Percentiles rank a stretch among this genome's conserved stretches.
phyloP scores from a whole-genome alignment of 2,329 filamentous ascomycete species.

The Rhynchosporium agropyri region DNA sequence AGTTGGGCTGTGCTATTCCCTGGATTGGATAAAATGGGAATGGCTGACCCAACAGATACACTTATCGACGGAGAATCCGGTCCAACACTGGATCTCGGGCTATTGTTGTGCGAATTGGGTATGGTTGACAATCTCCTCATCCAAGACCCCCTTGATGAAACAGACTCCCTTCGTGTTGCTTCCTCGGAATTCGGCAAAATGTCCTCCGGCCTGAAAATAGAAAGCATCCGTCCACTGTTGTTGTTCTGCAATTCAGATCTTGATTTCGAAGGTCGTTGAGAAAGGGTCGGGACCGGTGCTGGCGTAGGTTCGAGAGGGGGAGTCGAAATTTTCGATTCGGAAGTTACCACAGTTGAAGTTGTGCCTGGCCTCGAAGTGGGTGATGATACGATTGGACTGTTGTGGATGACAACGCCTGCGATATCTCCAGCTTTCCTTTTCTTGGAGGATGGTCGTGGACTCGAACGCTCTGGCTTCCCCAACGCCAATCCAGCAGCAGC shows the following conservation, averaged over 20 bases:
- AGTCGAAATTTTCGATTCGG: conserved; percentile 28
- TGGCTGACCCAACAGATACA: conserved; percentile 67
- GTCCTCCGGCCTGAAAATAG: conserved; percentile 35
- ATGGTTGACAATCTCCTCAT: conserved; percentile 70
- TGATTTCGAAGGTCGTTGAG: conserved; percentile 27
- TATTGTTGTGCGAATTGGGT: conserved; percentile 66
- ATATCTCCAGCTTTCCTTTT: conserved; percentile 38
- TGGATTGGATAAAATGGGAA: conserved; percentile 57
- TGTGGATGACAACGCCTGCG: conserved; percentile 32
- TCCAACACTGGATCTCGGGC: conserved; percentile 63
- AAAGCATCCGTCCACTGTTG: conserved; percentile 33
- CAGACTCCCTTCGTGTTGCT: conserved; percentile 51
- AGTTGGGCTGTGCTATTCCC: conserved; percentile 47
- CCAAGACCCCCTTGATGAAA: conserved; percentile 70
- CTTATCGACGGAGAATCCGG: conserved; percentile 67
- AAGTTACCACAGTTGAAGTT: conserved; percentile 38
- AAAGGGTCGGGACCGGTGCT: conserved; percentile 26
- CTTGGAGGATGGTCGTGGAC: conserved; percentile 39
- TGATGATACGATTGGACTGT: conserved; percentile 30
- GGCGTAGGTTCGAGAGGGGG: conserved; percentile 28
- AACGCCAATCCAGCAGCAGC: conserved; percentile 42
- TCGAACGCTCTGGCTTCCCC: conserved; percentile 38
- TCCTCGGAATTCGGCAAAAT: conserved; percentile 31
- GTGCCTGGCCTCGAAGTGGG: conserved; percentile 38
- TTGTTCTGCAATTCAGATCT: conserved; percentile 34